These are phyloP conservation scores for Citrus reticulata DNA, from an alignment of 345 rosid genomes.

Conservation along the genomic window DNA sequence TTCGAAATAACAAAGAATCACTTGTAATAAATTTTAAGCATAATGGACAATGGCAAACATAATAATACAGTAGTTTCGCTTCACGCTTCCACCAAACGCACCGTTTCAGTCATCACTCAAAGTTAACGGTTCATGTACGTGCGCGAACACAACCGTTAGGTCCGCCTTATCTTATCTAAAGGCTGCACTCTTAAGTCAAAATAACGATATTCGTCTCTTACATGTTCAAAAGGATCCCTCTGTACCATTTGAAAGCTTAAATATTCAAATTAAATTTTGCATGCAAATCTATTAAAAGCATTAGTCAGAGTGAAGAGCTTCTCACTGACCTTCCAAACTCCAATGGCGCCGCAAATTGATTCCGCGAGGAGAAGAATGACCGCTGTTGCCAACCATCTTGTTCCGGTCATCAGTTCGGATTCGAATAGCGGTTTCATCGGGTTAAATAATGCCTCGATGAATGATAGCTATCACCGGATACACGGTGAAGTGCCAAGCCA, in stretches of 20 bases:
- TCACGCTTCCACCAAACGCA: not conserved
- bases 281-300: not conserved
- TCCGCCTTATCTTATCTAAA: constrained; percentile 10
- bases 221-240: not conserved
- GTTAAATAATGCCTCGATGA: constrained; percentile 35
- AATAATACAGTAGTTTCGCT: not conserved
- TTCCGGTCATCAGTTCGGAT: not conserved
- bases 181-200: not conserved
- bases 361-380: constrained; percentile 48
- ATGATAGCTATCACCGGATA: constrained; percentile 65
- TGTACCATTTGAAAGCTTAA: not conserved
- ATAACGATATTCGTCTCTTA: not conserved
- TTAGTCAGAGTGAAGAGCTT: not conserved
- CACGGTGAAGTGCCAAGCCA: constrained; percentile 65
- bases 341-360: constrained; percentile 31
- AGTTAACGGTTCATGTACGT: not conserved
- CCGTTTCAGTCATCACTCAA: not conserved
- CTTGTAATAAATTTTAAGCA: not conserved
- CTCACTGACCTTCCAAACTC: constrained; percentile 5
- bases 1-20: not conserved
- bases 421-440: constrained; percentile 25
- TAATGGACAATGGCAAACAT: too few species aligned
- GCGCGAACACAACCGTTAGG: too few species aligned
- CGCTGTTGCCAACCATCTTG: constrained; percentile 51
- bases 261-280: not conserved